Conservation (phyloP, 306 rosid genomes). For the Glycyrrhiza uralensis region DNA sequence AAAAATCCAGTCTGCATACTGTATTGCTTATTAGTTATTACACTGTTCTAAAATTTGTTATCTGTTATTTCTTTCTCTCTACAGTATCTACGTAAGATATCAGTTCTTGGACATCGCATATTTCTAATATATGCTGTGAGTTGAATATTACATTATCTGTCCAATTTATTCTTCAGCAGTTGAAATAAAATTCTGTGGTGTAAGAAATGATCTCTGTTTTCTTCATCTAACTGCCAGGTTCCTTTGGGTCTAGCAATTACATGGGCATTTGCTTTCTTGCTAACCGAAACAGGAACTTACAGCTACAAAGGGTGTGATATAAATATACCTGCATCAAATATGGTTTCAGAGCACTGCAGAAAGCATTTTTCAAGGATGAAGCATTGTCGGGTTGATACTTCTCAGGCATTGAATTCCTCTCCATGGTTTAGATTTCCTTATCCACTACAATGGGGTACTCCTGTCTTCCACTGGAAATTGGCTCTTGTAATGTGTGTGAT, state of each 20-base stretch:
- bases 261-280: conserved; percentile 89
- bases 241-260: conserved; percentile 95
- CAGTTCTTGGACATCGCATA: conserved; percentile 90
- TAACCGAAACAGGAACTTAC: conserved; percentile 82
- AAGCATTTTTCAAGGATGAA: conserved; percentile 90
- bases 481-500: conserved; percentile 94
- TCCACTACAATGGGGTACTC: conserved; percentile 98
- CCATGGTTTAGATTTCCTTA: conserved; percentile 99
- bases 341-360: conserved; percentile 84
- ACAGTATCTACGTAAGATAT: conserved; percentile 94
- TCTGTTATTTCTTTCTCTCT: conserved; percentile 18
- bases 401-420: conserved; percentile 69
- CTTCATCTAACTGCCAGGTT: conserved; percentile 58
- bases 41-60: conserved; percentile 16
- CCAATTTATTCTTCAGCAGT: not conserved
- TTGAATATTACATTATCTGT: not conserved
- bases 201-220: conserved; percentile 23
- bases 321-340: conserved; percentile 87
- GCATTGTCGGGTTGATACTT: conserved; percentile 90
- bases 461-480: conserved; percentile 97
- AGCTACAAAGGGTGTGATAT: conserved; percentile 90
- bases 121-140: conserved; percentile 94
- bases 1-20: not conserved
- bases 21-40: conserved; percentile 22
- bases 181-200: conserved; percentile 4